Evolutionary conservation across 805 yeast species (phyloP).

Genomic region (Debaryomyces prosopidis): DNA sequence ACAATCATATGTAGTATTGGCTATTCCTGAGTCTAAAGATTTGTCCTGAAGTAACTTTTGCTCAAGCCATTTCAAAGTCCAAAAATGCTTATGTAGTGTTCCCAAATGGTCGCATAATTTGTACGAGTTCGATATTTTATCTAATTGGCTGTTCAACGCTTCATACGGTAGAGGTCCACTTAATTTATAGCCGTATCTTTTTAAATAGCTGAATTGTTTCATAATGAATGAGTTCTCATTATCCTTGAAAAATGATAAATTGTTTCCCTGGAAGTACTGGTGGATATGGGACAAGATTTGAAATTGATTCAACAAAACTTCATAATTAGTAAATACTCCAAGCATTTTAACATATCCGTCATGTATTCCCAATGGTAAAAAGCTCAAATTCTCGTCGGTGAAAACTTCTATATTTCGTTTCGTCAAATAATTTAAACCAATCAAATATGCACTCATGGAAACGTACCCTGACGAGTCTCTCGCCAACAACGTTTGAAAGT

Average conservation of each 20-base stretch:
- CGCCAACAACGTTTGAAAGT: constrained; percentile 37
- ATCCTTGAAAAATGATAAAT: background rate
- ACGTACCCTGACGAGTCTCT: constrained; percentile 36
- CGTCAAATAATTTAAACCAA: constrained; percentile 33
- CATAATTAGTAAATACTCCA: constrained; percentile 22
- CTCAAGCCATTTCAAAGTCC: constrained; percentile 25
- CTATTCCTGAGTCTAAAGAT: background rate
- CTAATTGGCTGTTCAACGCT: constrained; percentile 15
- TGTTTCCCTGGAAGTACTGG: constrained; percentile 1
- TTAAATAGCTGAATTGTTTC: constrained; percentile 23
- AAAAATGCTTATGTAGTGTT: constrained; percentile 16
- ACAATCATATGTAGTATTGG: constrained; percentile 31
- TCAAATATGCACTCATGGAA: constrained; percentile 31
- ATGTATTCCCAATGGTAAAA: constrained; percentile 27
- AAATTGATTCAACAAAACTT: constrained; percentile 34
- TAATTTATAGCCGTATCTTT: constrained; percentile 33
- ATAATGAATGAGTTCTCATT: background rate
- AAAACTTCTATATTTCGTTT: constrained; percentile 13
- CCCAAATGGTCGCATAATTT: constrained; percentile 14
- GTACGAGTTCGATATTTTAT: constrained; percentile 14
- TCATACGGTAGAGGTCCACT: constrained; percentile 28
- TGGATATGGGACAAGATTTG: constrained; percentile 36
- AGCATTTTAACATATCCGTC: constrained; percentile 29
- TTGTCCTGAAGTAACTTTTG: background rate
- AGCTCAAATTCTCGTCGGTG: constrained; percentile 8